phyloP scores from a whole-genome alignment of 106 monocot genomes.

The Narthecium ossifragum region DNA sequence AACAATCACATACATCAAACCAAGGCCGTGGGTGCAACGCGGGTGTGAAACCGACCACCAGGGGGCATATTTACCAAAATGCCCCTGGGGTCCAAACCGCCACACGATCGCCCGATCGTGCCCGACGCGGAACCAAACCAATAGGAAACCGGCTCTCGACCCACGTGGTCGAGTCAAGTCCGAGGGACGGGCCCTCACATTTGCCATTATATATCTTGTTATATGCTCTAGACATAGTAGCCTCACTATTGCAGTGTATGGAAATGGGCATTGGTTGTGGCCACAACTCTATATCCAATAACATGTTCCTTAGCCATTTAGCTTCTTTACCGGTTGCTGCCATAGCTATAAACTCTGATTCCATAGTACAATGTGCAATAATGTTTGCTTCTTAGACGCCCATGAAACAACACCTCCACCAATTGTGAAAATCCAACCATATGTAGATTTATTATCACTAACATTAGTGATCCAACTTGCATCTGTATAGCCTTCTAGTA shows the following conservation, averaged over 20 bases:
- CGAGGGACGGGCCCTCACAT: too few relatives aligned
- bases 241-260: background rate
- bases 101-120: too few relatives aligned
- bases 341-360: background rate
- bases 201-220: background rate
- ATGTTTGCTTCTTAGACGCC: background rate
- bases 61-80: too few relatives aligned
- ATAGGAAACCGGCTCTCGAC: too few relatives aligned
- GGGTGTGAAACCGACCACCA: too few relatives aligned
- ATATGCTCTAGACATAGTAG: background rate
- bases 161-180: too few relatives aligned
- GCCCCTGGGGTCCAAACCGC: too few relatives aligned
- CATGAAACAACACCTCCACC: background rate
- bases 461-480: background rate
- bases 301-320: background rate
- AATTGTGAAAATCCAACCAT: background rate
- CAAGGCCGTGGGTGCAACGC: too few relatives aligned
- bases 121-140: too few relatives aligned
- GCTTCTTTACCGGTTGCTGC: background rate
- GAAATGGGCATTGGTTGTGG: constrained; percentile 3
- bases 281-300: background rate
- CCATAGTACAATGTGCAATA: background rate
- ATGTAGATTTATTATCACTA: constrained; percentile 1
- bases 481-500: background rate
- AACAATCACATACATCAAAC: too few relatives aligned